These are phyloP conservation scores for Aureobasidium subglaciale DNA, from an alignment of 2,329 filamentous ascomycete species.

Conservation along the genomic window DNA sequence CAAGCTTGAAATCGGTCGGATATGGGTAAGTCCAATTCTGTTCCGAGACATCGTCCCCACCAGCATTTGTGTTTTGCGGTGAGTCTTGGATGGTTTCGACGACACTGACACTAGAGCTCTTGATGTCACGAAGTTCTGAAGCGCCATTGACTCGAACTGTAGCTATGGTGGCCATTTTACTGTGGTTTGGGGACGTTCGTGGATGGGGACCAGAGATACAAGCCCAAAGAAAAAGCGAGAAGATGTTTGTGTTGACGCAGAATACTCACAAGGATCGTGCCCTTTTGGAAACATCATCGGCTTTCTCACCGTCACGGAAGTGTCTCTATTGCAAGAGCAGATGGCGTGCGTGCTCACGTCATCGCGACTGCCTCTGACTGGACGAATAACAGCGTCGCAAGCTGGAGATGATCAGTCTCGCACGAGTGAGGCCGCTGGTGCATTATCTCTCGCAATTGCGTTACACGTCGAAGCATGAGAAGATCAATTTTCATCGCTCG, in stretches of 20 bases:
- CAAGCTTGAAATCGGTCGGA: conserved; percentile 25
- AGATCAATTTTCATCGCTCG: too few relatives aligned
- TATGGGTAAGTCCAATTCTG: conserved; percentile 22
- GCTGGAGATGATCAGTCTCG: too few relatives aligned
- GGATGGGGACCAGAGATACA: too few relatives aligned
- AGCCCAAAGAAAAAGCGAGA: neutral
- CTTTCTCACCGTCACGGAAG: too few relatives aligned
- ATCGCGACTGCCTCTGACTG: too few relatives aligned
- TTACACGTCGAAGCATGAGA: too few relatives aligned
- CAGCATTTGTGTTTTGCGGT: too few relatives aligned
- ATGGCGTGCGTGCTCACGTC: conserved; percentile 10
- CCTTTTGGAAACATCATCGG: neutral
- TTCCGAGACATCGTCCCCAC: too few relatives aligned
- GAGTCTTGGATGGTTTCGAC: too few relatives aligned
- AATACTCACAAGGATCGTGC: neutral
- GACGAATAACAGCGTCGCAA: too few relatives aligned
- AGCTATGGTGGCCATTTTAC: neutral
- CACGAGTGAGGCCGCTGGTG: too few relatives aligned
- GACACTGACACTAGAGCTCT: neutral
- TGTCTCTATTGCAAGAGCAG: neutral
- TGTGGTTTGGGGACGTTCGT: neutral
- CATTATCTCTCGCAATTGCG: too few relatives aligned
- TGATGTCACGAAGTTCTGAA: neutral
- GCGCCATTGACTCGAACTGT: neutral
- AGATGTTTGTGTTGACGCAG: neutral